These are phyloP conservation scores for Mercurialis annua DNA, from an alignment of 345 rosid genomes.

Conservation along the genomic window DNA sequence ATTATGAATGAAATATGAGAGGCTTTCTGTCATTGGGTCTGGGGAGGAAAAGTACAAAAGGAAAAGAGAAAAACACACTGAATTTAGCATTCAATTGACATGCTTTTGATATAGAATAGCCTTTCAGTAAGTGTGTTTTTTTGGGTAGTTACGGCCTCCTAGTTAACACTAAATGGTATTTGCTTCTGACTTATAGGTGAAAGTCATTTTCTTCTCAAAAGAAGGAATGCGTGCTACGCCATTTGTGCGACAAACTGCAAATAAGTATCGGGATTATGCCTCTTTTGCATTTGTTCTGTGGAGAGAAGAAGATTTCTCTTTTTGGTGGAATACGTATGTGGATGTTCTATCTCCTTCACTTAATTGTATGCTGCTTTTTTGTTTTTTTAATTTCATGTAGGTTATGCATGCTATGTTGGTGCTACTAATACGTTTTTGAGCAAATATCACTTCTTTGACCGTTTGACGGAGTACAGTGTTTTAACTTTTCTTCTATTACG, in stretches of 20 bases:
- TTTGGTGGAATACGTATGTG: constrained; percentile 94
- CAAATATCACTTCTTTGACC: neutral
- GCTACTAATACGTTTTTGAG: neutral
- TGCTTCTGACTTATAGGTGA: constrained; percentile 51
- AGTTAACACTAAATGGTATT: constrained; percentile 5
- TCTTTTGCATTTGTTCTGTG: constrained; percentile 76
- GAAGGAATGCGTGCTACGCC: constrained; percentile 95
- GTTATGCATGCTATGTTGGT: neutral
- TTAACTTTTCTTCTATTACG: neutral
- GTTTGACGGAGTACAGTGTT: neutral
- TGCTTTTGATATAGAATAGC: neutral
- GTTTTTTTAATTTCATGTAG: neutral
- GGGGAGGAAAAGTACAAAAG: too few species aligned
- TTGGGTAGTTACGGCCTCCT: neutral
- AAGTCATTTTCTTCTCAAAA: constrained; percentile 85
- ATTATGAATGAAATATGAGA: neutral
- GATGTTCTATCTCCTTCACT: constrained; percentile 18
- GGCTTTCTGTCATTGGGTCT: neutral
- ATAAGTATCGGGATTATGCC: constrained; percentile 69
- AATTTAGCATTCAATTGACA: neutral
- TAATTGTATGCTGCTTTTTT: neutral
- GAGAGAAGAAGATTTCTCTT: constrained; percentile 83
- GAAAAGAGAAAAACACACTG: neutral
- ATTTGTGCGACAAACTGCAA: constrained; percentile 66
- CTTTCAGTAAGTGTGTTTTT: constrained; percentile 2